phyloP scores from a whole-genome alignment of 2,329 filamentous ascomycete species.

The Colletotrichum horii region DNA sequence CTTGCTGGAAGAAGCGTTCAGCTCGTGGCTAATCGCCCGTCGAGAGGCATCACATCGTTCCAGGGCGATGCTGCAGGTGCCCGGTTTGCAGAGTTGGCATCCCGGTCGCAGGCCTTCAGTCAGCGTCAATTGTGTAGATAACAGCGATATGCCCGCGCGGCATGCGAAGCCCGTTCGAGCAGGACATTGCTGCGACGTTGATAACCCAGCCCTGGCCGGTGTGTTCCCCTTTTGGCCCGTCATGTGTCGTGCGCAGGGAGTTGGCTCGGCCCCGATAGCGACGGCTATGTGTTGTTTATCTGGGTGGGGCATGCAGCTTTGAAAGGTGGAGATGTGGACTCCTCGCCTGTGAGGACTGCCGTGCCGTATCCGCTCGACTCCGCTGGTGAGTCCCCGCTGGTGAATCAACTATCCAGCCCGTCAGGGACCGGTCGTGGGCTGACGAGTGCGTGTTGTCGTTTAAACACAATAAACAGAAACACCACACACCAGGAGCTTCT shows the following conservation, averaged over 20 bases:
- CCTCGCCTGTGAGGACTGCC: background rate
- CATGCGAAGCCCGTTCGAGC: background rate
- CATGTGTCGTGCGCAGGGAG: background rate
- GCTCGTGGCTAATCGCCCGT: background rate
- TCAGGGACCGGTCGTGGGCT: background rate
- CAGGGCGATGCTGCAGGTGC: background rate
- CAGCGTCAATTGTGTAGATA: background rate
- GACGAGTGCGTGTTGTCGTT: background rate
- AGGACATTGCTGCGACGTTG: background rate
- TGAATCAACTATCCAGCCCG: background rate
- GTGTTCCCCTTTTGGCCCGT: background rate
- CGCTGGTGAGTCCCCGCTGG: background rate
- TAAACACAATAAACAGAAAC: background rate
- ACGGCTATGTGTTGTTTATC: slow-evolving; percentile 1
- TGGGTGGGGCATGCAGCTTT: background rate
- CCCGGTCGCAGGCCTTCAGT: background rate
- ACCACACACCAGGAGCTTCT: background rate
- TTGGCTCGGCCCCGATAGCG: slow-evolving; percentile 9
- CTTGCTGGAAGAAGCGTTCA: background rate
- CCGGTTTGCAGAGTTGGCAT: background rate
- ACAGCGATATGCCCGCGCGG: background rate
- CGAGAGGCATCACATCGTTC: background rate
- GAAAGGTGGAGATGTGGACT: background rate
- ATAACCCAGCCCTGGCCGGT: background rate
- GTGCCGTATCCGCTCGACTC: background rate